Conservation (phyloP, 345 rosid genomes). For the Arabidopsis arenosa region DNA sequence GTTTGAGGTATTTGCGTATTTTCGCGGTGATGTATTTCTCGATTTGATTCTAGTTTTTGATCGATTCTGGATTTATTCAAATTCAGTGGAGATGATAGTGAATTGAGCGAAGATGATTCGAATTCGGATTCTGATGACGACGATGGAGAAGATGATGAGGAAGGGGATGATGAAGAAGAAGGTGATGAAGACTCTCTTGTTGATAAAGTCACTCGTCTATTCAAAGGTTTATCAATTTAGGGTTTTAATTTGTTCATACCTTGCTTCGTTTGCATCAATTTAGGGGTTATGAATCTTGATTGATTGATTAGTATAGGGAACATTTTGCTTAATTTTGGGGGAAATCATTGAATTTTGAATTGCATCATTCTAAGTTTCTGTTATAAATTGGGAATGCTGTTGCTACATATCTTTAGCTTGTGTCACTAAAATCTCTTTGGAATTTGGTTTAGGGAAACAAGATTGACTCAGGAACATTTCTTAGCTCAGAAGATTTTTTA, state of each 20-base stretch:
- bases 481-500: neutral
- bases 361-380: neutral
- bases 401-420: neutral
- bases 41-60: neutral
- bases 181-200: conserved; percentile 55
- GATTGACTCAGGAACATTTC: neutral
- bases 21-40: neutral
- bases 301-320: neutral
- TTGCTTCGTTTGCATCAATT: neutral
- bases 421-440: conserved; percentile 13
- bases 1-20: conserved; percentile 39
- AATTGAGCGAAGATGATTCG: conserved; percentile 40
- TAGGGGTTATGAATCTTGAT: neutral
- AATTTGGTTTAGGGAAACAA: conserved; percentile 9
- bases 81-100: conserved; percentile 39
- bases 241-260: conserved; percentile 26
- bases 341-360: neutral
- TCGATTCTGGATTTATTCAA: conserved; percentile 16
- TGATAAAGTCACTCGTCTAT: conserved; percentile 49
- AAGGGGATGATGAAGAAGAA: conserved; percentile 40
- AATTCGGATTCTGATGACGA: conserved; percentile 32
- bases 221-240: conserved; percentile 51
- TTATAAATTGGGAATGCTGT: neutral
- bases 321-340: neutral
- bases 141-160: conserved; percentile 2